Evolutionary conservation across 495 filamentous ascomycete genomes (phyloP), one percentile per base, ranked within the genome.

Genomic region (Cercophora scortea): DNA sequence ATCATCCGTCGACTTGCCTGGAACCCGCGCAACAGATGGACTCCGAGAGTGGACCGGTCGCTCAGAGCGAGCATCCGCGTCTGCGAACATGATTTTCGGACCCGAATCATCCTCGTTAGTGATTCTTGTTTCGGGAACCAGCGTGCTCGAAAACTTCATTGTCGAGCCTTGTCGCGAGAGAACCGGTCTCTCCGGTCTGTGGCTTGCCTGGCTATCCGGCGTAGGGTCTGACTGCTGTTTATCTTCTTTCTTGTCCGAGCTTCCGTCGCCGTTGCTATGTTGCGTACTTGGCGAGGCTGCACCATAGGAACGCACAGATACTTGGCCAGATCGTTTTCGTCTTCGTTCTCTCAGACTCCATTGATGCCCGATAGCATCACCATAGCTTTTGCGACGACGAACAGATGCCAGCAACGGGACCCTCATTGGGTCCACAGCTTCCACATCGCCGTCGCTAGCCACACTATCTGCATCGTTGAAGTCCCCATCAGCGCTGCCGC

Each of bases 31-130:
- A 34, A 59, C 67, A 2, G 70, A 81, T 43, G 69, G 71, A 53
- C 69, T 76, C 45, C 72, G 73, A 49, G 66, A 78, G 38, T 71
- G 70, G 61, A 58, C 60, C 42, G 81, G 68, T 61, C 77, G 59
- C 52, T 60, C 65, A 17, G 57, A 38, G 36, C 52, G 54, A 8
- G 62, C 36, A 65, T 69, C 55, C 50, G 72, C 42, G 64, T 85
- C 68, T 11, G 78, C 77, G 62, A 92, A 91, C 84, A 87, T 90
- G 49, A 92, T 92, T n/a, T 74, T 83, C 3, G 85, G 84, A 0
- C 83, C 86, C 1, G 77, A 71, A 1, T 75, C 79, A 39, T 86
- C 86, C 46, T 84, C 79, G 1, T 70, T 71, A 9, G 83, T 79
- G 10, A 90, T 78, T 41, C 73, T 77, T 32, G 88, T 85, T 59